A percentile compares a stretch with the other conserved stretches of the same genome.
Conservation (phyloP, 75 land plant species). For the Cryptomeria japonica region DNA sequence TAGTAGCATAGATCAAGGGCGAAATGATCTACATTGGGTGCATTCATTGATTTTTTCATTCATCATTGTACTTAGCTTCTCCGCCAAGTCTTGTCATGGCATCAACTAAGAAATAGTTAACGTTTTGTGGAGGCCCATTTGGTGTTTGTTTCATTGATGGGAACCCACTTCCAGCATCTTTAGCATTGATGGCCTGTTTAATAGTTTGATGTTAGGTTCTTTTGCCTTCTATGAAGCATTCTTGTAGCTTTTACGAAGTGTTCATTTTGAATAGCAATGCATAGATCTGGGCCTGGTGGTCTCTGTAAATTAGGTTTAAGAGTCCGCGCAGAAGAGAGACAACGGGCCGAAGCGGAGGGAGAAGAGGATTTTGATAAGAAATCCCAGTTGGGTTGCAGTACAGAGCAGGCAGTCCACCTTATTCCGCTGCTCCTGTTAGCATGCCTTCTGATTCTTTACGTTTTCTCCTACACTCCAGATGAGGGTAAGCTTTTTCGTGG, state of each 20-base stretch:
- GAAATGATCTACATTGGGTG: not conserved
- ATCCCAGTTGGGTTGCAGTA: not conserved
- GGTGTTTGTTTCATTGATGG: not conserved
- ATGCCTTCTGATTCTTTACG: slow-evolving; percentile 19
- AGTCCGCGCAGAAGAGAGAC: slow-evolving; percentile 11
- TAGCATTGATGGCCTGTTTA: not conserved
- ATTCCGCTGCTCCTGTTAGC: slow-evolving; percentile 20
- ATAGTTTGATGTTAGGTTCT: not conserved
- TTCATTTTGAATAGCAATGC: not conserved
- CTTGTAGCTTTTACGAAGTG: not conserved
- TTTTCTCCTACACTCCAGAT: slow-evolving; percentile 22
- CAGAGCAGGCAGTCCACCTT: slow-evolving; percentile 26
- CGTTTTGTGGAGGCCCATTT: not conserved
- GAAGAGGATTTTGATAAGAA: slow-evolving; percentile 11
- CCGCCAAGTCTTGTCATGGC: not conserved
- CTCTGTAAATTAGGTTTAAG: not conserved
- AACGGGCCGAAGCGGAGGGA: not conserved
- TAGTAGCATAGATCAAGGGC: not conserved
- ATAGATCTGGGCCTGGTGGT: not conserved
- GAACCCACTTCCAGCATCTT: not conserved
- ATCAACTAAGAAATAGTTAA: not conserved
- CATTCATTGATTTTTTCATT: not conserved
- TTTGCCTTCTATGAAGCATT: not conserved
- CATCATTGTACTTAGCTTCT: not conserved
- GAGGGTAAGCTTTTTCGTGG: slow-evolving; percentile 6